Base-by-base conservation (phyloP, 257 asterid species). In the Jacaranda copaia region DNA sequence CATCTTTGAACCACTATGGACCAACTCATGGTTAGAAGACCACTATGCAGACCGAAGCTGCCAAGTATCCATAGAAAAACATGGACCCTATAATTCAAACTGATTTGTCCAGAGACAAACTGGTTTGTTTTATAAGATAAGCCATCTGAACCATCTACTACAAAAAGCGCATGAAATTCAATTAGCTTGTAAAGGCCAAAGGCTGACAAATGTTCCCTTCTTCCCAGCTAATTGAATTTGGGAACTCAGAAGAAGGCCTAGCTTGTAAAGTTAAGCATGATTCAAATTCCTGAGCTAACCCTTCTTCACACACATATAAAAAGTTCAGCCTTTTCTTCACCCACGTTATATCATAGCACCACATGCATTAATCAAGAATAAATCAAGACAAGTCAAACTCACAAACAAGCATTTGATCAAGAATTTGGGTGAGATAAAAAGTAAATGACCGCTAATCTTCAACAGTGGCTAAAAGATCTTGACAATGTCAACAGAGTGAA, bases 221-320 rank as follows among this genome's bases (percentile, higher is more conserved):
- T 25, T 25, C 32, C 32, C 32, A 25, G 32, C 32, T 25, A 25
- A 25, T 25, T 25, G 32, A 25, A 25, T 25, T 25, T 25, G 32
- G 32, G 32, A 25, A 25, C 32, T 25, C 1, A 2, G 32, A 25
- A 25, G 32, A 25, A 25, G 32, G 32, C 1, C 2, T 25, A 25
- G 32, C 32, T 25, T 25, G 32, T 25, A 25, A 48, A 70, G 45
- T 8, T 14, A 76, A 81, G 75, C 49, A 70, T 36, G 16, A 76
- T 32, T 71, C 16, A 64, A 5, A 43, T 19, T 25, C 70, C 13
- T 10, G 40, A 13, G 20, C 14, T 8, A 12, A 43, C 40, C 42
- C 60, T 45, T 49, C 5, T 77, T 12, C 45, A 20, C 67, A 56
- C 42, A 69, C 18, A 39, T 32, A 46, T 70, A 2, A 42, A 49